phyloP scores from a whole-genome alignment of 371 early-diverging fungal genomes.

The Actinomortierella wolfii region DNA sequence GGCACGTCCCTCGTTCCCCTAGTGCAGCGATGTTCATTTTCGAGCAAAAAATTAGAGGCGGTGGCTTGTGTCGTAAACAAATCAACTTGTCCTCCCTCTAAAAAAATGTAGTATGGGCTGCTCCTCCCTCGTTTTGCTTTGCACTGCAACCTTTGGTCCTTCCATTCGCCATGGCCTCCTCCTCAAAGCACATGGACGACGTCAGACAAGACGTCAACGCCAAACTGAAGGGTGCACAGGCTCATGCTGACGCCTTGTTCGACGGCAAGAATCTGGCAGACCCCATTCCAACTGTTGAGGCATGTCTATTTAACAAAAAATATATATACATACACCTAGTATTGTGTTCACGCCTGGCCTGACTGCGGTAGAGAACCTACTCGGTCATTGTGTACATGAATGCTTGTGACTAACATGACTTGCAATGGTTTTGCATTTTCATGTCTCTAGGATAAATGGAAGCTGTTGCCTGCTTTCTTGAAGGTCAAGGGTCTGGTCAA shows the following conservation, averaged over 20 bases:
- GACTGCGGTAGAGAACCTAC: not conserved
- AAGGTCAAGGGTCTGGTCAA: slow-evolving; percentile 98
- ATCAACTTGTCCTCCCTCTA: too few species aligned
- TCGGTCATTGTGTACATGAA: not conserved
- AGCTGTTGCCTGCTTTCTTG: slow-evolving; percentile 96
- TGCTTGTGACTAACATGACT: not conserved
- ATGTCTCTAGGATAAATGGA: slow-evolving; percentile 92
- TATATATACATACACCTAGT: too few species aligned
- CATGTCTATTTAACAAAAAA: slow-evolving; percentile 9
- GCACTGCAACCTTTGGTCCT: not conserved
- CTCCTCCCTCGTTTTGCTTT: too few species aligned
- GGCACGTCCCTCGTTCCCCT: too few species aligned
- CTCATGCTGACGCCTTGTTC: slow-evolving; percentile 36
- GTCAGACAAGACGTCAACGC: slow-evolving; percentile 40
- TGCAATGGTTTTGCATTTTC: too few species aligned
- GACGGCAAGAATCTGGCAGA: slow-evolving; percentile 63
- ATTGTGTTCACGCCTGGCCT: too few species aligned
- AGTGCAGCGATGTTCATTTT: too few species aligned
- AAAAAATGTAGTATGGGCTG: too few species aligned
- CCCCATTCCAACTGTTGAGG: slow-evolving; percentile 67
- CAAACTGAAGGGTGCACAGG: slow-evolving; percentile 37
- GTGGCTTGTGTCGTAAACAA: too few species aligned
- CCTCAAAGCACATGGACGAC: slow-evolving; percentile 38
- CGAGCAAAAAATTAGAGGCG: not conserved
- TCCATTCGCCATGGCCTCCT: too few species aligned